phyloP scores from a whole-genome alignment of 1,284 basidiomycete genomes.

The Xerocomus minutiporus region DNA sequence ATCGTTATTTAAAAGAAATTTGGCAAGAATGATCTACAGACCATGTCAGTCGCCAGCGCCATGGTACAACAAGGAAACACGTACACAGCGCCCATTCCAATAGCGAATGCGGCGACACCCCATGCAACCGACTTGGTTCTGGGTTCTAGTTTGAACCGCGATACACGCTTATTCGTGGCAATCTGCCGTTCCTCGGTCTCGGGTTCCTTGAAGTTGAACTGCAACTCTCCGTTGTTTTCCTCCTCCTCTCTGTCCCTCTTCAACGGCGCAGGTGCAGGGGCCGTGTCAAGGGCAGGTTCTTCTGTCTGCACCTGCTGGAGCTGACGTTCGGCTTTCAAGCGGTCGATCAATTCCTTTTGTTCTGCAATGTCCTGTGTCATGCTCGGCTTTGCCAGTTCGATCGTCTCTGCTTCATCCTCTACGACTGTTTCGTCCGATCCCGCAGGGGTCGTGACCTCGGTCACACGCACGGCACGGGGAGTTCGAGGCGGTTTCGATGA shows the following conservation, averaged over 20 bases:
- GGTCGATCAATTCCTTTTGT: slow-evolving; percentile 64
- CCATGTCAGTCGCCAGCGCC: slow-evolving; percentile 1
- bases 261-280: slow-evolving; percentile 21
- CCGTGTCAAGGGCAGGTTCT: slow-evolving; percentile 7
- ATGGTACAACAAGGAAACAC: slow-evolving; percentile 21
- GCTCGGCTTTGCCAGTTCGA: slow-evolving; percentile 56
- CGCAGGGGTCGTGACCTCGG: slow-evolving; percentile 44
- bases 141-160: slow-evolving; percentile 50
- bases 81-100: slow-evolving; percentile 68
- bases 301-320: slow-evolving; percentile 22
- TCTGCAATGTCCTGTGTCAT: slow-evolving; percentile 66
- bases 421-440: slow-evolving; percentile 59
- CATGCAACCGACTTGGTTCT: slow-evolving; percentile 66
- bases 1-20: slow-evolving; percentile 37
- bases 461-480: slow-evolving; percentile 39
- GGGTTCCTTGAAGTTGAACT: slow-evolving; percentile 63
- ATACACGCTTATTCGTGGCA: slow-evolving; percentile 59
- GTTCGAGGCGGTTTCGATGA: slow-evolving; percentile 36
- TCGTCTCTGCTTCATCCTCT: slow-evolving; percentile 48
- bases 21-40: slow-evolving; percentile 37
- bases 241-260: slow-evolving; percentile 56
- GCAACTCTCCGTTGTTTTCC: slow-evolving; percentile 30
- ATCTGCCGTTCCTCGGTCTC: slow-evolving; percentile 55
- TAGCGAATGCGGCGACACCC: slow-evolving; percentile 71
- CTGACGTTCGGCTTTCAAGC: slow-evolving; percentile 53